Percentiles rank a stretch among this genome's conserved stretches.
phyloP scores from a whole-genome alignment of 495 filamentous ascomycete species.

The Aspergillus bertholletiae region DNA sequence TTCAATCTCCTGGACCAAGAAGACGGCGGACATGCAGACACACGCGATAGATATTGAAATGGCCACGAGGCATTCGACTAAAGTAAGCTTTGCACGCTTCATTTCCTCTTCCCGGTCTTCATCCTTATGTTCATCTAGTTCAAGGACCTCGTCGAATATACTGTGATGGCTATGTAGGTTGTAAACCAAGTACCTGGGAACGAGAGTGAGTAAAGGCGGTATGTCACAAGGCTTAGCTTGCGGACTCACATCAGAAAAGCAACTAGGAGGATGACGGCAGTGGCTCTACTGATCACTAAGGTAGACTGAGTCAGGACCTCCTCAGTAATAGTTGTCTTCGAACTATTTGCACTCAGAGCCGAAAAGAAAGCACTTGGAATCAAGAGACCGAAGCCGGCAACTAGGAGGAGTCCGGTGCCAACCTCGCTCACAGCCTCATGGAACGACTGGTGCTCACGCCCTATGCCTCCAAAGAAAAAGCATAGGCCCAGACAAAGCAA shows the following conservation, averaged over 20 bases:
- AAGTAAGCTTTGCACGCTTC: constrained; percentile 67
- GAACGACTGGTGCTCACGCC: constrained; percentile 62
- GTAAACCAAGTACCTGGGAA: constrained; percentile 67
- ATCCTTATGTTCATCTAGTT: constrained; percentile 67
- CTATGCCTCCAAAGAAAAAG: constrained; percentile 73
- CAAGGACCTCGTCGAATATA: constrained; percentile 70
- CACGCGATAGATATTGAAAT: constrained; percentile 63
- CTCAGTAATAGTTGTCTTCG: constrained; percentile 25
- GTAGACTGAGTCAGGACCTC: constrained; percentile 46
- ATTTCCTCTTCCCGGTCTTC: constrained; percentile 63
- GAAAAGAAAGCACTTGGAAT: constrained; percentile 77
- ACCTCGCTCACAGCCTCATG: constrained; percentile 77
- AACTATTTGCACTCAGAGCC: constrained; percentile 46
- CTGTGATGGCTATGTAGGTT: constrained; percentile 80
- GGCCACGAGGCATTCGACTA: constrained; percentile 69
- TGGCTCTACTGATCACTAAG: constrained; percentile 68
- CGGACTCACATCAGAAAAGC: constrained; percentile 59
- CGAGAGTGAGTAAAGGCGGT: constrained; percentile 11
- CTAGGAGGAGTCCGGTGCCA: constrained; percentile 74
- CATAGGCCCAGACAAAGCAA: constrained; percentile 71
- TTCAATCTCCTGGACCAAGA: constrained; percentile 77
- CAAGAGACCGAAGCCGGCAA: constrained; percentile 77
- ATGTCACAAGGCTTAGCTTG: neutral
- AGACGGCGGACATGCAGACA: constrained; percentile 77
- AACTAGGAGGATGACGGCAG: constrained; percentile 72